phyloP scores from a whole-genome alignment of 306 rosid species.

The Luffa aegyptiaca region DNA sequence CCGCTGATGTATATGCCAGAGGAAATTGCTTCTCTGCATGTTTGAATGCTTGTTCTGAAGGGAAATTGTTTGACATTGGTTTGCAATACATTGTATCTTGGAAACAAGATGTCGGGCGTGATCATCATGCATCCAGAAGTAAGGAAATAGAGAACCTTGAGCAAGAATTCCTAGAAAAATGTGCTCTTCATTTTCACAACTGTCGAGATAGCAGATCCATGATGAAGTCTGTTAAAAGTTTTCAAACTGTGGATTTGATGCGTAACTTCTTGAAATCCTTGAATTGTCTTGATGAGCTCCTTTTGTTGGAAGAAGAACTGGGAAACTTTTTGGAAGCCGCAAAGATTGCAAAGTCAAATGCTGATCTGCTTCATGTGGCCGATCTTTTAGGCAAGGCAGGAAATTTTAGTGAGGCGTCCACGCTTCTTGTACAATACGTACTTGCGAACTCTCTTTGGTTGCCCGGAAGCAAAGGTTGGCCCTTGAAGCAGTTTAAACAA shows the following conservation, averaged over 20 bases:
- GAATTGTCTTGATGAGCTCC: slow-evolving; percentile 45
- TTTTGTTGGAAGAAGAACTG: slow-evolving; percentile 50
- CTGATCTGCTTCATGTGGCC: slow-evolving; percentile 28
- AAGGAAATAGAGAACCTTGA: slow-evolving; percentile 28
- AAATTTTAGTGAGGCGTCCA: slow-evolving; percentile 35
- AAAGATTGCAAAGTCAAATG: slow-evolving; percentile 41
- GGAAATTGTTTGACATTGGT: slow-evolving; percentile 46
- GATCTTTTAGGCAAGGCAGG: slow-evolving; percentile 52
- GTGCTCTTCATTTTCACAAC: slow-evolving; percentile 43
- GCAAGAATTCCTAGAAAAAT: slow-evolving; percentile 44
- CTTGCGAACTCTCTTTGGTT: slow-evolving; percentile 59
- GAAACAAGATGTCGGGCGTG: slow-evolving; percentile 38
- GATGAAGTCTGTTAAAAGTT: slow-evolving; percentile 68
- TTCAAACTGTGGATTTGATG: slow-evolving; percentile 34
- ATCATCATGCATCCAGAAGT: slow-evolving; percentile 1
- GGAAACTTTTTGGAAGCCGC: slow-evolving; percentile 60
- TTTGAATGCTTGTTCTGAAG: slow-evolving; percentile 42
- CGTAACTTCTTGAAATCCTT: slow-evolving; percentile 39
- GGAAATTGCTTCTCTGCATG: slow-evolving; percentile 44
- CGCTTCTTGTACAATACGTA: slow-evolving; percentile 29
- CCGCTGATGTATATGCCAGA: slow-evolving; percentile 51
- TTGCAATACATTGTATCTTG: slow-evolving; percentile 39
- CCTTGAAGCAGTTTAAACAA: slow-evolving; percentile 32
- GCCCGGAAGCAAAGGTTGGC: slow-evolving; percentile 59
- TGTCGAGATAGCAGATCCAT: slow-evolving; percentile 37